Conservation (phyloP, 495 filamentous ascomycete genomes). For the Pyronema omphalodes region DNA sequence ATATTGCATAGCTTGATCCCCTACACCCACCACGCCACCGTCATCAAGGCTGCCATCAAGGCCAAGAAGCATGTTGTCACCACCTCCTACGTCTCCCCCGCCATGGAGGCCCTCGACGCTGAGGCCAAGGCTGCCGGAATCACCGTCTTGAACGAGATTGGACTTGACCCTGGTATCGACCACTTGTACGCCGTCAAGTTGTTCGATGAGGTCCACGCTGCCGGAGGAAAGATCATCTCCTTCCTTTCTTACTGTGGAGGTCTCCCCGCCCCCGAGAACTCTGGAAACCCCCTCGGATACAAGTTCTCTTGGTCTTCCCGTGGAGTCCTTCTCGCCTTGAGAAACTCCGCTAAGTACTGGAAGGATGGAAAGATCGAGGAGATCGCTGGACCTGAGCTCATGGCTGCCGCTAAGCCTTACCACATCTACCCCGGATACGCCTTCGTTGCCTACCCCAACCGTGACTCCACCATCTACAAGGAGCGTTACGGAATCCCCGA, state of each 20-base stretch:
- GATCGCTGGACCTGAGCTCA: conserved; percentile 47
- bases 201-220: conserved; percentile 63
- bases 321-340: conserved; percentile 69
- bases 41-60: conserved; percentile 88
- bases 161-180: conserved; percentile 50
- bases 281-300: conserved; percentile 84
- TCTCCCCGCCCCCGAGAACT: conserved; percentile 62
- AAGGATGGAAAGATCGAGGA: conserved; percentile 49
- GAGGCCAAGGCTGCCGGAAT: conserved; percentile 81
- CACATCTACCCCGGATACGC: conserved; percentile 74
- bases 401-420: conserved; percentile 80
- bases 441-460: conserved; percentile 86
- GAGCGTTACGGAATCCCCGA: conserved; percentile 87
- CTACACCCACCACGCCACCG: conserved; percentile 75
- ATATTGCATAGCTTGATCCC: conserved; percentile 45
- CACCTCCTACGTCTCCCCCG: conserved; percentile 83
- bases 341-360: conserved; percentile 73
- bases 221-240: conserved; percentile 65
- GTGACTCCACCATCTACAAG: conserved; percentile 69
- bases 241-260: conserved; percentile 88
- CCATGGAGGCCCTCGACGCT: conserved; percentile 75
- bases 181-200: conserved; percentile 80
- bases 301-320: conserved; percentile 83
- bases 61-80: conserved; percentile 92
- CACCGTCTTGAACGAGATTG: conserved; percentile 97